Base-by-base conservation (phyloP, 2,329 filamentous ascomycete species). In the Shiraia sp. region DNA sequence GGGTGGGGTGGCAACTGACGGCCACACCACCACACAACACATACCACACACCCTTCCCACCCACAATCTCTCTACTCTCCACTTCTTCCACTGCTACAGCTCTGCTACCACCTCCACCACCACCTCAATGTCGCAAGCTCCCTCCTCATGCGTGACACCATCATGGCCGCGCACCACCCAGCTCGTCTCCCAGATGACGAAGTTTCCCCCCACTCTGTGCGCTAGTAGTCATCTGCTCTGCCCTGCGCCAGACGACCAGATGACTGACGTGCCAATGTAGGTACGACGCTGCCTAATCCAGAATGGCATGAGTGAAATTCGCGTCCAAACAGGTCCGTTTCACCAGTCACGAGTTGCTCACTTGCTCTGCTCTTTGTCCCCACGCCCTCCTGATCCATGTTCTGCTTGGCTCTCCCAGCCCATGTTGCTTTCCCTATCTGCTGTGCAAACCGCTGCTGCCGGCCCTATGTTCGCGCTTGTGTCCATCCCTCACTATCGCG, bases 191-290 rank as follows among this genome's bases (percentile, higher is more conserved):
- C 46, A 41, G 38, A 57, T 61, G 60, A 61, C 60, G 50, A 52
- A 47, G 31, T 39, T 32, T 29, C 32, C 35, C 27, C 44, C 35
- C 38, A 22, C 19, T 5, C 19, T 22, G 19, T 22, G 19, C 46
- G 45, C 57, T 59, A 56, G 32, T 28, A 42, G 63, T 66, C 63
- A 65, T 59, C 62, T 61, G 62, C 47, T 45, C 51, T 52, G 53
- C 55, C 59, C 53, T 62, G 53, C 61, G 63, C 59, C 58, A 52
- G 56, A 53, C 47, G 45, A 53, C 31, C 59, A 58, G 55, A 60
- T 61, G 57, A 63, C 59, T 61, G 53, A 53, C 44, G 47, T 51
- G 53, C 51, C 46, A 56, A 58, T 58, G 51, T 61, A 59, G 52
- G 55, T 64, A 63, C 56, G 49, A 36, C 46, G 28, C 55, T 58